phyloP scores from a whole-genome alignment of 305 asterid species.

The Rubia occidens region DNA sequence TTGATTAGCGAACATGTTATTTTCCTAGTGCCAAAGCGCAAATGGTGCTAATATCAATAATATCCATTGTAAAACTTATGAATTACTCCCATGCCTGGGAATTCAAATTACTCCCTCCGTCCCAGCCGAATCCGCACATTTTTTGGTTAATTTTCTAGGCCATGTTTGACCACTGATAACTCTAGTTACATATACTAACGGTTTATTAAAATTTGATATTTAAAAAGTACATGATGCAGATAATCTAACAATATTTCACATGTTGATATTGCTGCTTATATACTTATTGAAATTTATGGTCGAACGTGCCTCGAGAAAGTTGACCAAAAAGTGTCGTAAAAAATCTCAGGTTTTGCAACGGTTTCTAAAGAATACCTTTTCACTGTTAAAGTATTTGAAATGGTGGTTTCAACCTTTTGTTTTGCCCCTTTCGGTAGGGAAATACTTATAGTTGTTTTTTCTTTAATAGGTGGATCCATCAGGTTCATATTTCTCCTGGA shows the following conservation, averaged over 20 bases:
- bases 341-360: background rate
- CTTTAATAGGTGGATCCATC: slow-evolving; percentile 81
- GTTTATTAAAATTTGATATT: too few relatives aligned
- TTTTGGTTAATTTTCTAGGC: too few relatives aligned
- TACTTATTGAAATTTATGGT: too few relatives aligned
- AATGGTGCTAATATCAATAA: background rate
- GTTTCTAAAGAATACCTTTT: background rate
- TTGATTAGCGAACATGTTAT: background rate
- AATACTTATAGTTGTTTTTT: slow-evolving; percentile 9
- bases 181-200: too few relatives aligned
- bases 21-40: background rate
- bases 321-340: background rate
- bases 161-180: too few relatives aligned
- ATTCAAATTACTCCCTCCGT: too few relatives aligned
- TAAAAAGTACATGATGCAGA: too few relatives aligned
- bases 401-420: background rate
- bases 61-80: background rate
- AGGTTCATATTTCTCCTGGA: slow-evolving; percentile 97
- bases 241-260: too few relatives aligned
- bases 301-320: too few relatives aligned
- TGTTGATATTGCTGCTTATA: too few relatives aligned
- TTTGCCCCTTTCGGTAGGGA: background rate
- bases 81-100: background rate
- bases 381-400: background rate
- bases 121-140: too few relatives aligned